These are phyloP conservation scores for Daldinia bambusicola DNA, from an alignment of 495 filamentous ascomycete genomes.

Conservation along the genomic window DNA sequence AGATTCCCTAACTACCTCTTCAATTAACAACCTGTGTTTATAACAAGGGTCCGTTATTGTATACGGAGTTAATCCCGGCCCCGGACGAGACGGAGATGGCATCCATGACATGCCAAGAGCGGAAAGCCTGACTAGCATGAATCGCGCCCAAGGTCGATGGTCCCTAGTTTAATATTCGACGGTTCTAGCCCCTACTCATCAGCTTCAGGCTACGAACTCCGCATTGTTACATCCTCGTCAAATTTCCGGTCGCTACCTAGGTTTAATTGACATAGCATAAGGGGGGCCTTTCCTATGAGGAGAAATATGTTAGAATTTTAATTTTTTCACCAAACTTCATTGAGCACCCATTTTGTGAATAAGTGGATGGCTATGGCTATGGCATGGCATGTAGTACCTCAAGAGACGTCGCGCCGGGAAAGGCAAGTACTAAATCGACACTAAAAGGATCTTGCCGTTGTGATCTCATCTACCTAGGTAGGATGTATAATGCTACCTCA, in stretches of 20 bases:
- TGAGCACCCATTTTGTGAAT: neutral
- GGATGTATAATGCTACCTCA: neutral
- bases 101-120: conserved; percentile 2
- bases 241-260: neutral
- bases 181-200: neutral
- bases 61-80: neutral
- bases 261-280: neutral
- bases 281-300: neutral
- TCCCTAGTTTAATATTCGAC: neutral
- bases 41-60: neutral
- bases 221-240: neutral
- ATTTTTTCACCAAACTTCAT: neutral
- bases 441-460: neutral
- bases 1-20: neutral
- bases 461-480: conserved; percentile 1
- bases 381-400: neutral
- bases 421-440: neutral
- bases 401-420: neutral
- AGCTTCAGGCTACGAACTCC: neutral
- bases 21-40: neutral
- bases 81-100: neutral
- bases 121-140: neutral
- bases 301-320: neutral
- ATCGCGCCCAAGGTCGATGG: neutral
- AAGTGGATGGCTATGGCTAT: no score